A percentile compares a stretch with the other conserved stretches of the same genome.
phyloP scores from a whole-genome alignment of 1,284 basidiomycete species.

The Austroboletus rostrupii region DNA sequence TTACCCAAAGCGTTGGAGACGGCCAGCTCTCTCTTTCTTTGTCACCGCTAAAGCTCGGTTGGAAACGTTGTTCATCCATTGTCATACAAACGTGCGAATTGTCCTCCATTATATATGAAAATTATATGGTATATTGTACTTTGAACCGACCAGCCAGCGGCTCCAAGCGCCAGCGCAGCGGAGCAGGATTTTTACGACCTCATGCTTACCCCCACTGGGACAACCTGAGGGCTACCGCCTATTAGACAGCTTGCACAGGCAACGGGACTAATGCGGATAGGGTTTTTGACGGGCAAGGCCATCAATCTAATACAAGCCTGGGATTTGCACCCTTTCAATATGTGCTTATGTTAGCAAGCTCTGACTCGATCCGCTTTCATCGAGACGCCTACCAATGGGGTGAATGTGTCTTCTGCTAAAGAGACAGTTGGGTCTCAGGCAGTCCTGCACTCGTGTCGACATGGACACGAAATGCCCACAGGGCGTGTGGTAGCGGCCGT shows the following conservation, averaged over 20 bases:
- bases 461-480: constrained; percentile 77
- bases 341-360: constrained; percentile 15
- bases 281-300: constrained; percentile 66
- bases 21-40: not conserved
- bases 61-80: not conserved
- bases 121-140: constrained; percentile 24
- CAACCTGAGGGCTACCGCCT: constrained; percentile 11
- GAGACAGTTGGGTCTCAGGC: constrained; percentile 57
- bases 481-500: constrained; percentile 67
- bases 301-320: constrained; percentile 61
- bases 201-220: constrained; percentile 19
- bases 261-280: constrained; percentile 65
- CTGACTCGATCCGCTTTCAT: not conserved
- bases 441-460: constrained; percentile 68
- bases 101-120: constrained; percentile 20
- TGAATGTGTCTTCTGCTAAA: constrained; percentile 68
- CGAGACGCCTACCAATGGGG: constrained; percentile 44
- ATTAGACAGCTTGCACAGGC: constrained; percentile 51
- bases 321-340: constrained; percentile 53
- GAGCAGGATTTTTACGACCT: constrained; percentile 11
- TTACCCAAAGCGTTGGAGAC: not conserved
- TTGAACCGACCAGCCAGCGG: constrained; percentile 2
- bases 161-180: constrained; percentile 20
- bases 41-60: not conserved
- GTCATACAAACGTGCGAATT: not conserved